Conservation (phyloP, 148 eudicot species). For the Camellia granthamiana region DNA sequence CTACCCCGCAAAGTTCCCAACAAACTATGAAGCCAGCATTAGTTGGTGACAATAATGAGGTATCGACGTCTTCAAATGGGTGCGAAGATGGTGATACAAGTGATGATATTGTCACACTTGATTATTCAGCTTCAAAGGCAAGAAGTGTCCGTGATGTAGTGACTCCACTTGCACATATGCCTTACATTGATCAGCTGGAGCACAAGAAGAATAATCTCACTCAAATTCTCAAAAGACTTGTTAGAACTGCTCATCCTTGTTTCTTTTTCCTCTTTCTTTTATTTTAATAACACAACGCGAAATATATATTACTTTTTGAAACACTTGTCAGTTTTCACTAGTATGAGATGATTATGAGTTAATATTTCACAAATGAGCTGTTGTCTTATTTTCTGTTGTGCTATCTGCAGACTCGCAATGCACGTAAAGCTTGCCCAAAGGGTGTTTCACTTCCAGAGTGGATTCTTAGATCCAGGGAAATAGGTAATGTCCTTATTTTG, state of each 20-base stretch:
- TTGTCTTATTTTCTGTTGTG: slow-evolving; percentile 20
- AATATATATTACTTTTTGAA: not conserved
- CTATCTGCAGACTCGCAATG: slow-evolving; percentile 68
- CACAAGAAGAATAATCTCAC: slow-evolving; percentile 66
- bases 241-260: slow-evolving; percentile 32
- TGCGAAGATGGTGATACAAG: slow-evolving; percentile 38
- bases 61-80: slow-evolving; percentile 24
- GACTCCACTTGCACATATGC: slow-evolving; percentile 84
- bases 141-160: slow-evolving; percentile 80
- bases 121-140: slow-evolving; percentile 41
- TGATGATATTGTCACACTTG: slow-evolving; percentile 21
- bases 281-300: not conserved
- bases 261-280: not conserved
- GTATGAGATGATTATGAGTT: not conserved
- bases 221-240: slow-evolving; percentile 75
- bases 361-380: slow-evolving; percentile 11
- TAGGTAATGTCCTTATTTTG: slow-evolving; percentile 47
- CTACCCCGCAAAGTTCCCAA: slow-evolving; percentile 18
- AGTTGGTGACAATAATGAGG: slow-evolving; percentile 24
- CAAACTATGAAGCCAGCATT: slow-evolving; percentile 28
- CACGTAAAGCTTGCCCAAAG: slow-evolving; percentile 83
- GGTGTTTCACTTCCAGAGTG: slow-evolving; percentile 77
- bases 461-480: slow-evolving; percentile 78
- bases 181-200: slow-evolving; percentile 83
- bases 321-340: not conserved